phyloP scores from a whole-genome alignment of 768 basidiomycete genomes.

The Amanita fuliginea region DNA sequence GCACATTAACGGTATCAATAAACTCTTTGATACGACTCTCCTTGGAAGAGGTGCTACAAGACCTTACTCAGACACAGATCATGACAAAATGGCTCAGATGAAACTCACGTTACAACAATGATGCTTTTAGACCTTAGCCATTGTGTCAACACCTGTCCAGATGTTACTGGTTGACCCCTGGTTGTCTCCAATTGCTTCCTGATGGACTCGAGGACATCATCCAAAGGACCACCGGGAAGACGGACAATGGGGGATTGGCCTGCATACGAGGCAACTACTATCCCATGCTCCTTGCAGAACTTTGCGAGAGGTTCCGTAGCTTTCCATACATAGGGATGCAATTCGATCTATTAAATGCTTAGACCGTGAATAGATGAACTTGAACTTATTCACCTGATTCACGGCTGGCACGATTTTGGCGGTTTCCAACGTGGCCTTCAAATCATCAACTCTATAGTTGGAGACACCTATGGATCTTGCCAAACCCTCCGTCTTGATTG shows the following conservation, averaged over 20 bases:
- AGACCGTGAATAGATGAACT: background rate
- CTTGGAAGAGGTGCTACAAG: constrained; percentile 35
- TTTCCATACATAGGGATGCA: constrained; percentile 66
- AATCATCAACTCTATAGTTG: constrained; percentile 47
- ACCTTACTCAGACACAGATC: background rate
- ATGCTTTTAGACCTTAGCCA: constrained; percentile 57
- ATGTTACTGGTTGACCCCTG: constrained; percentile 30
- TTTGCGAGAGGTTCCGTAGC: constrained; percentile 44
- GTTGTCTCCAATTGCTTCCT: constrained; percentile 37
- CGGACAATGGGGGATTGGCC: constrained; percentile 37
- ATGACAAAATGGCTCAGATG: background rate
- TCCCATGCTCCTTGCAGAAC: constrained; percentile 42
- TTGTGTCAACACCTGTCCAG: constrained; percentile 55
- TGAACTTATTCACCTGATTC: constrained; percentile 41
- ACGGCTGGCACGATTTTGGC: constrained; percentile 51
- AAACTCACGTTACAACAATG: constrained; percentile 53
- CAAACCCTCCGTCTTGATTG: constrained; percentile 32
- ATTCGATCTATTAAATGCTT: constrained; percentile 35
- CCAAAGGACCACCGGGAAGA: constrained; percentile 45
- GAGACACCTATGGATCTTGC: constrained; percentile 58
- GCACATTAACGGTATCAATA: constrained; percentile 25
- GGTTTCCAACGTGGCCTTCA: constrained; percentile 38
- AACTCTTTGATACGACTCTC: constrained; percentile 34
- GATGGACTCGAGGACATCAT: constrained; percentile 39
- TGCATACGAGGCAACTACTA: constrained; percentile 58